Evolutionary conservation across 1,139 yeast species (phyloP).

Genomic region (Hansenula lynferdii): DNA sequence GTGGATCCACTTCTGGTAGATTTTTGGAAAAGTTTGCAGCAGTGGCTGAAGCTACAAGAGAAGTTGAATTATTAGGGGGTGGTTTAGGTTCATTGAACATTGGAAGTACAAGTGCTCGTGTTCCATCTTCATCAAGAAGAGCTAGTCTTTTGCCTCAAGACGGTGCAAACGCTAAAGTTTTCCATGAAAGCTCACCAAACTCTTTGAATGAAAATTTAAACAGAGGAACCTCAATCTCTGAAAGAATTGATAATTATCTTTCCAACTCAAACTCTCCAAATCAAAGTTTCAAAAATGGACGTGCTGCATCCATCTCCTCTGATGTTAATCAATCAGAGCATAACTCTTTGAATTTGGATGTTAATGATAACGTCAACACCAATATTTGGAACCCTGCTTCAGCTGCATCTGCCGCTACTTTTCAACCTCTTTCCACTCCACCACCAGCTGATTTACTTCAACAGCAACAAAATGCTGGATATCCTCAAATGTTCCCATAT

Average conservation of each 20-base stretch:
- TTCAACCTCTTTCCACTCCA: too few relatives aligned
- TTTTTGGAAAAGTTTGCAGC: conserved; percentile 64
- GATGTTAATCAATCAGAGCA: conserved; percentile 26
- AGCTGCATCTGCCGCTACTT: conserved; percentile 62
- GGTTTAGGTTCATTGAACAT: conserved; percentile 29
- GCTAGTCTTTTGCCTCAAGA: conserved; percentile 40
- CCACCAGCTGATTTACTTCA: conserved; percentile 11
- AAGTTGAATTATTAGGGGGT: conserved; percentile 49
- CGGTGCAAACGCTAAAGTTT: conserved; percentile 15
- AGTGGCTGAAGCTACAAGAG: conserved; percentile 80
- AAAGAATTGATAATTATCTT: conserved; percentile 57
- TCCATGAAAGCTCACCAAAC: conserved; percentile 34
- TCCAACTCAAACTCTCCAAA: conserved; percentile 32
- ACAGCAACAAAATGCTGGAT: conserved; percentile 5
- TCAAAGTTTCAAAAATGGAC: conserved; percentile 27
- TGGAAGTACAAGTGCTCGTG: conserved; percentile 24
- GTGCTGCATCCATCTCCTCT: conserved; percentile 21
- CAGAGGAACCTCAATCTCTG: conserved; percentile 57
- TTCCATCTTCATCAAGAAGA: conserved; percentile 34
- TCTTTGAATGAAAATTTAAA: conserved; percentile 50
- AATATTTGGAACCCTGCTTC: conserved; percentile 67
- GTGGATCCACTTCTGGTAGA: conserved; percentile 29
- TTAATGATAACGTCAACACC: conserved; percentile 23
- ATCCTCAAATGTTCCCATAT: conserved; percentile 24
- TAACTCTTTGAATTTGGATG: conserved; percentile 25